phyloP scores from a whole-genome alignment of 2,329 filamentous ascomycete genomes.

The Stachybotrys elegans region DNA sequence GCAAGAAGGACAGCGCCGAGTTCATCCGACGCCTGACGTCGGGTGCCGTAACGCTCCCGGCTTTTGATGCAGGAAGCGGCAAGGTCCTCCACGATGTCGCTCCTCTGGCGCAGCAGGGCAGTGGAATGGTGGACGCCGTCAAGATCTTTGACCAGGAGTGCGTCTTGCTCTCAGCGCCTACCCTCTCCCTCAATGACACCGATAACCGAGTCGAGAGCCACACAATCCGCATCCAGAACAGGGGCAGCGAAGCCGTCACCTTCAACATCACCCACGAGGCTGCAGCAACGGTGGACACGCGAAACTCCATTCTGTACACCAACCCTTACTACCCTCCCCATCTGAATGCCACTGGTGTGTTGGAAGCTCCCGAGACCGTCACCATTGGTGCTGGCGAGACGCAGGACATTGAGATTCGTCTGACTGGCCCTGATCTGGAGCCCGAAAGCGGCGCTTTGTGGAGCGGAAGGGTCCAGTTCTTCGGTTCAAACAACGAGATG shows the following conservation, averaged over 20 bases:
- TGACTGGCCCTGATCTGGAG: conserved; percentile 5
- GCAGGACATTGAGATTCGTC: conserved; percentile 3
- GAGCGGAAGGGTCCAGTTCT: conserved; percentile 15
- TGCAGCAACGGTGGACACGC: conserved; percentile 5
- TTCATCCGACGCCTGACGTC: conserved; percentile 10
- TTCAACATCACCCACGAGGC: conserved; percentile 12
- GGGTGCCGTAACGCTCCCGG: conserved; percentile 9
- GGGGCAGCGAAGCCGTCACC: conserved; percentile 4
- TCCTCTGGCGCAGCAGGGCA: conserved; percentile 14
- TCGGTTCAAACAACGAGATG: conserved; percentile 11
- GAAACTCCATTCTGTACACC: conserved; percentile 8
- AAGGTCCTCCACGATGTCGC: conserved; percentile 3
- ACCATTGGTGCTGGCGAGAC: conserved; percentile 1
- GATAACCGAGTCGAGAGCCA: conserved; percentile 11
- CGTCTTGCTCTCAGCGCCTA: conserved; percentile 9
- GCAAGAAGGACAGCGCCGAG: conserved; percentile 9
- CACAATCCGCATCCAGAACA: conserved; percentile 11
- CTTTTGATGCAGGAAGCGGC: conserved; percentile 3
- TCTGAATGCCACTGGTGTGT: conserved; percentile 3
- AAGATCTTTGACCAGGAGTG: conserved; percentile 10
- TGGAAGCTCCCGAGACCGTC: conserved; percentile 5
- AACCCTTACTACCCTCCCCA: conserved; percentile 11
- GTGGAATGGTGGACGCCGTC: conserved; percentile 12
- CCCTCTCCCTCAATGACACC: conserved; percentile 13
- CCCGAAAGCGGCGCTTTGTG: conserved; percentile 13